These are phyloP conservation scores for Leptographium wingfieldii DNA, from an alignment of 2,329 filamentous ascomycete species.

Conservation along the genomic window DNA sequence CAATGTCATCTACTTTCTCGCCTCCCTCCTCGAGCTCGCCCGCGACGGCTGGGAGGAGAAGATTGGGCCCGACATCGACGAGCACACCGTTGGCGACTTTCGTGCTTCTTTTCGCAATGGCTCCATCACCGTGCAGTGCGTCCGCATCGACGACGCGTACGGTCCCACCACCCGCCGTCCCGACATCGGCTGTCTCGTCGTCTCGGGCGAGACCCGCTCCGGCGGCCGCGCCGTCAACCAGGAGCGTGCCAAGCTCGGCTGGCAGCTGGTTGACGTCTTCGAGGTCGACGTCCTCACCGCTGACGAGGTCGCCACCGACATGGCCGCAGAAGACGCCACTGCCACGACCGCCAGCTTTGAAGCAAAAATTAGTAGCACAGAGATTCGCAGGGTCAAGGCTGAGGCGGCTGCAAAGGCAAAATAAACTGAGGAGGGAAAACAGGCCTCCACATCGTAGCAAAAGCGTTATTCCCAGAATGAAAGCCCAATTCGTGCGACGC, in stretches of 20 bases:
- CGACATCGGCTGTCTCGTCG: constrained; percentile 64
- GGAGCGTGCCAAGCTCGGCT: constrained; percentile 64
- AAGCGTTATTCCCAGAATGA: too few species aligned
- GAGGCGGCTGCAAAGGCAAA: constrained; percentile 8
- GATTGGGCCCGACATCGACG: constrained; percentile 21
- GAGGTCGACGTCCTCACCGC: constrained; percentile 82
- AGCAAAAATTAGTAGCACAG: constrained; percentile 83
- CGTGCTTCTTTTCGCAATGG: constrained; percentile 46
- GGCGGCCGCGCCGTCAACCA: constrained; percentile 80
- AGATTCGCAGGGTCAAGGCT: constrained; percentile 49
- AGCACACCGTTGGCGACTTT: constrained; percentile 27
- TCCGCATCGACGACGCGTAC: constrained; percentile 76
- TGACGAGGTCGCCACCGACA: constrained; percentile 35
- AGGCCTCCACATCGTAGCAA: too few species aligned
- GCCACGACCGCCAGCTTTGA: constrained; percentile 50
- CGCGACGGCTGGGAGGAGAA: constrained; percentile 30
- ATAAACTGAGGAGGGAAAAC: not conserved
- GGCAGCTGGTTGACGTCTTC: constrained; percentile 64
- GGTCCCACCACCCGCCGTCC: constrained; percentile 82
- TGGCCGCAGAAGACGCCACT: constrained; percentile 17
- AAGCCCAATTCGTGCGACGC: too few species aligned
- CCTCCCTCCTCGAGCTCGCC: constrained; percentile 39
- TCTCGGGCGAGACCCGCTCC: constrained; percentile 76
- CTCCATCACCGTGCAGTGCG: constrained; percentile 57
- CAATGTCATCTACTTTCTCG: constrained; percentile 61